Evolutionary conservation across 2,329 filamentous ascomycete species (phyloP).

Genomic region (Myriosclerotinia scirpicola): DNA sequence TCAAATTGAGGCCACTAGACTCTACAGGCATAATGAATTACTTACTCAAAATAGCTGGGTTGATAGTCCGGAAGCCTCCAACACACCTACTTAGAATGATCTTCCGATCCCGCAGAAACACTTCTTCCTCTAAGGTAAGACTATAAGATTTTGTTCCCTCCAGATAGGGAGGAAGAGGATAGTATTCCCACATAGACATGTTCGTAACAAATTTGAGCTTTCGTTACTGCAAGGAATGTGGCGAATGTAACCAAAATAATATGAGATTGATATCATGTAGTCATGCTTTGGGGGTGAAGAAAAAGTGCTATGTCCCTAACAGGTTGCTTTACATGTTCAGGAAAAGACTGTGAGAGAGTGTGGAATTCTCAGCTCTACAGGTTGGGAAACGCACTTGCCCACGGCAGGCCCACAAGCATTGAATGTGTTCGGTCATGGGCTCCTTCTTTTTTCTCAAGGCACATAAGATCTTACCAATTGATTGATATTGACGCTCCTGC

Average conservation of each 20-base stretch:
- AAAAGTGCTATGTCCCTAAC: neutral
- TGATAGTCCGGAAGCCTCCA: neutral
- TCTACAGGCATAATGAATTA: no score
- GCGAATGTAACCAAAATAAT: neutral
- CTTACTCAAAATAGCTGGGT: conserved; percentile 4
- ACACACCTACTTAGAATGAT: neutral
- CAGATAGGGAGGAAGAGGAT: neutral
- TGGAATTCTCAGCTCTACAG: neutral
- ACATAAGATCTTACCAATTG: no score
- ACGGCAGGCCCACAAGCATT: neutral
- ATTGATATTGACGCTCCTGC: no score
- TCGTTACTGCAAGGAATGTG: neutral
- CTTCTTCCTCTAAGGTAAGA: neutral
- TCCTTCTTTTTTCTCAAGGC: neutral
- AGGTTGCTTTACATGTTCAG: neutral
- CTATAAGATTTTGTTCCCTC: neutral
- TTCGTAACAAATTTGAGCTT: neutral
- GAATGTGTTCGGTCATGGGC: neutral
- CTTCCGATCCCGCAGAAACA: neutral
- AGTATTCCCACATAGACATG: conserved; percentile 10
- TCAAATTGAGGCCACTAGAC: no score
- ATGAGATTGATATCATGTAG: neutral
- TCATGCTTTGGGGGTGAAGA: neutral
- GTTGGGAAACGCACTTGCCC: neutral
- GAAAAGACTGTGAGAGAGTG: neutral